Evolutionary conservation across 2,329 filamentous ascomycete genomes (phyloP), one percentile per base, ranked within the genome.

Genomic region (Penicillium palitans): DNA sequence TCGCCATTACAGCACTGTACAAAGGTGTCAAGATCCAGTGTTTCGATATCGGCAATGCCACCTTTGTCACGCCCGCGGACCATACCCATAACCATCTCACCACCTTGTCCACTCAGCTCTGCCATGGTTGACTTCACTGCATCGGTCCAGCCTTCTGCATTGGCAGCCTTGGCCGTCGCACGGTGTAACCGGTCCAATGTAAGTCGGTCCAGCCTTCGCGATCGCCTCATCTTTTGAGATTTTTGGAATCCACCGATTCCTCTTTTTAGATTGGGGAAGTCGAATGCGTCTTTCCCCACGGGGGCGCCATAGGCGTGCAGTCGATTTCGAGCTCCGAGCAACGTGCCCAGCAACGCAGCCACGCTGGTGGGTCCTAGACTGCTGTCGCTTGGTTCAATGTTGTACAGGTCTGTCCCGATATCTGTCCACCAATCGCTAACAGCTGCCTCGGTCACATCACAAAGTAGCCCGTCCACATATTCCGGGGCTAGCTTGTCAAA

Each of bases 351-450:
- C 21, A 99, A 76, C 2, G 90, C 93, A 24, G 93, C 87, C 8
- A 98, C 92, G 0, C 93, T 97, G 0, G 91, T 96, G 2, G 95
- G 93, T 0, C 95, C 95, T 2, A 99, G 79, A 24, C 96, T 92
- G 13, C 93, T 93, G 76, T 99, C 95, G 10, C 89, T 90, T 1
- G 95, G 93, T 74, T 98, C 95, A 35, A 92, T 85, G 55, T 93
- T 96, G 79, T 93, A 97, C 69, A 95, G 88, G 65, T 98, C 93
- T 0, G 88, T 88, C 2, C 95, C 95, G 59, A 97, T 89, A 68
- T 96, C 91, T 1, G 90, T 88, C 95, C 95, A 98, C 95, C 95
- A 99, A 73, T 97, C 90, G 61, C 88, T 89, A 67, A 98, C 87
- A 2, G 93, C 91, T 61, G 84, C 88, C 73, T 99, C 95, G 0